phyloP scores from a whole-genome alignment of 306 rosid species.

The Hippophae rhamnoides region DNA sequence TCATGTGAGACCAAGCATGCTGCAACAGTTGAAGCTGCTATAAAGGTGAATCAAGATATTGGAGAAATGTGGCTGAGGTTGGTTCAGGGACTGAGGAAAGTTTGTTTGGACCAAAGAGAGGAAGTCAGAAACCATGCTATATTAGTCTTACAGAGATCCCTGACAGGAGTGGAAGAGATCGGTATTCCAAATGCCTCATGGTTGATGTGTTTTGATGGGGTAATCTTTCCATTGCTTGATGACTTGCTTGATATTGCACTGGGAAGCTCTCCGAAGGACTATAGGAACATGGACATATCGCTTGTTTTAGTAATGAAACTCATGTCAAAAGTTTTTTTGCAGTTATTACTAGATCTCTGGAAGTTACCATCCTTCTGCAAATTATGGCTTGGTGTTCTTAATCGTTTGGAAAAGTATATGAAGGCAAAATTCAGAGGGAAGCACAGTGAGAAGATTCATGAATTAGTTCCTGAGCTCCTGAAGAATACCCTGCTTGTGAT shows the following conservation, averaged over 20 bases:
- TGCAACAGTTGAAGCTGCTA: slow-evolving; percentile 52
- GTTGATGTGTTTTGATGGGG: slow-evolving; percentile 79
- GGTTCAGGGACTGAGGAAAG: slow-evolving; percentile 81
- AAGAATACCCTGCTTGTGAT: slow-evolving; percentile 69
- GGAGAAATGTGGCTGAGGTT: slow-evolving; percentile 97
- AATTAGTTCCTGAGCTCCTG: slow-evolving; percentile 78
- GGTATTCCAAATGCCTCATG: slow-evolving; percentile 45
- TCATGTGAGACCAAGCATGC: slow-evolving; percentile 58
- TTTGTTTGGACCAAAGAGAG: slow-evolving; percentile 95
- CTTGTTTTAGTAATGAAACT: slow-evolving; percentile 77
- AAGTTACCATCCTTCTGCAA: slow-evolving; percentile 80
- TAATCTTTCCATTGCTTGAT: slow-evolving; percentile 89
- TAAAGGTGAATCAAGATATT: slow-evolving; percentile 63
- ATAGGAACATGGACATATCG: slow-evolving; percentile 92
- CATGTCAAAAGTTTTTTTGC: slow-evolving; percentile 76
- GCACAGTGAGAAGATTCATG: slow-evolving; percentile 80
- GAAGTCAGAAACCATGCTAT: slow-evolving; percentile 94
- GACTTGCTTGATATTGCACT: slow-evolving; percentile 89
- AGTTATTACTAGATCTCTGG: slow-evolving; percentile 60
- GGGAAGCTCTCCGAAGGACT: slow-evolving; percentile 83
- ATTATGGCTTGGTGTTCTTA: slow-evolving; percentile 88
- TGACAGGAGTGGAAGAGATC: slow-evolving; percentile 67
- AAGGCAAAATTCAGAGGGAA: slow-evolving; percentile 80
- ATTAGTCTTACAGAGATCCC: slow-evolving; percentile 62
- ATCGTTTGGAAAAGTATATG: slow-evolving; percentile 83